A percentile compares a stretch with the other conserved stretches of the same genome.
phyloP scores from a whole-genome alignment of 371 early-diverging fungal genomes.

The Apophysomyces sp. region DNA sequence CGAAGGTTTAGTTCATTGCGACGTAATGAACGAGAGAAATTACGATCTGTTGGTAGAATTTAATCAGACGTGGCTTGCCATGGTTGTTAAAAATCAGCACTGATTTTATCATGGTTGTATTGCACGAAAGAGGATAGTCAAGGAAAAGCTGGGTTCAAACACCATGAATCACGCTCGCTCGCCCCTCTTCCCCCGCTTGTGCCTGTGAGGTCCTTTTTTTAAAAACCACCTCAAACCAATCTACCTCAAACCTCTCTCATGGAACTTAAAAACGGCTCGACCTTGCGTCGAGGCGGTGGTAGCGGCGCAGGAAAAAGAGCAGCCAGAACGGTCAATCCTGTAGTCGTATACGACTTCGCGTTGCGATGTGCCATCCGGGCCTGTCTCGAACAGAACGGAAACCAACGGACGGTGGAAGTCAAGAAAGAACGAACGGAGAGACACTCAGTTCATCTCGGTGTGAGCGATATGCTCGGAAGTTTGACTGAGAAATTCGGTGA shows the following conservation, averaged over 20 bases:
- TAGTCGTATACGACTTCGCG: conserved; percentile 35
- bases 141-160: background rate
- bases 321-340: conserved; percentile 25
- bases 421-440: conserved; percentile 19
- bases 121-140: background rate
- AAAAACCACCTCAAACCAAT: background rate
- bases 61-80: conserved; percentile 91
- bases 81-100: conserved; percentile 96
- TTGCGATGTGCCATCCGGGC: conserved; percentile 43
- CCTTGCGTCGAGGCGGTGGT: conserved; percentile 26
- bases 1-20: background rate
- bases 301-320: conserved; percentile 23
- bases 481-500: conserved; percentile 34
- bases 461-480: conserved; percentile 30
- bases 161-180: background rate
- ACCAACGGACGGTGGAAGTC: conserved; percentile 13
- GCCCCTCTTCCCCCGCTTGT: background rate
- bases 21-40: background rate
- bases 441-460: conserved; percentile 31
- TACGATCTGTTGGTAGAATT: conserved; percentile 92
- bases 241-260: background rate
- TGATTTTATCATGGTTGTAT: conserved; percentile 79
- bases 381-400: conserved; percentile 27
- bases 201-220: background rate
- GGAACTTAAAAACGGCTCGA: conserved; percentile 10